Evolutionary conservation across 2,329 filamentous ascomycete species (phyloP).

Genomic region (Parastagonospora nodorum): DNA sequence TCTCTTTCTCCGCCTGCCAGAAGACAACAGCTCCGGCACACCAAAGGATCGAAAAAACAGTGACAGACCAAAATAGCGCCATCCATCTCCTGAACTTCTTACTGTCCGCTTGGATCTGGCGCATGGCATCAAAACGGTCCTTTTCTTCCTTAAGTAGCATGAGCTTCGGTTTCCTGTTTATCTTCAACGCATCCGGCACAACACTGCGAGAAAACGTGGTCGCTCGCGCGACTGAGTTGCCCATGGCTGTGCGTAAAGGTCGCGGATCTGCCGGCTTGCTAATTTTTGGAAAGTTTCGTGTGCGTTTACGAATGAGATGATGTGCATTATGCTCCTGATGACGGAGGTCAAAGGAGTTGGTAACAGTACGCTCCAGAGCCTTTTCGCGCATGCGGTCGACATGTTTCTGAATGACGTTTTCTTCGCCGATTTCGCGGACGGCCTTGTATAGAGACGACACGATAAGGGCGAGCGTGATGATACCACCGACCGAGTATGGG

Average conservation of each 20-base stretch:
- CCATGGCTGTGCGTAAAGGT: slow-evolving; percentile 26
- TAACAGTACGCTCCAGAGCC: slow-evolving; percentile 61
- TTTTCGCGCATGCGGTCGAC: slow-evolving; percentile 59
- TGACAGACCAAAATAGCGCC: slow-evolving; percentile 69
- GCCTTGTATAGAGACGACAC: slow-evolving; percentile 78
- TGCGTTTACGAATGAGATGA: slow-evolving; percentile 25
- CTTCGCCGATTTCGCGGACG: slow-evolving; percentile 62
- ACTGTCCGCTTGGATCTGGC: slow-evolving; percentile 72
- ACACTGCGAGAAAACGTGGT: slow-evolving; percentile 9
- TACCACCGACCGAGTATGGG: slow-evolving; percentile 81
- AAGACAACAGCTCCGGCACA: slow-evolving; percentile 80
- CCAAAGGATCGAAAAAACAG: slow-evolving; percentile 77
- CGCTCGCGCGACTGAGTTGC: slow-evolving; percentile 11
- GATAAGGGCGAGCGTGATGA: slow-evolving; percentile 83
- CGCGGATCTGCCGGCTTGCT: slow-evolving; percentile 31
- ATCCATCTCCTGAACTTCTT: slow-evolving; percentile 73
- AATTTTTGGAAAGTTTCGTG: slow-evolving; percentile 22
- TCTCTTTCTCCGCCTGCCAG: slow-evolving; percentile 61
- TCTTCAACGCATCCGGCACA: slow-evolving; percentile 12
- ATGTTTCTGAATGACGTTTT: slow-evolving; percentile 67
- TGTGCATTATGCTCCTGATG: slow-evolving; percentile 35
- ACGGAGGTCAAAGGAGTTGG: slow-evolving; percentile 56
- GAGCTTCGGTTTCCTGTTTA: slow-evolving; percentile 50
- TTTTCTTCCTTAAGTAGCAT: slow-evolving; percentile 64
- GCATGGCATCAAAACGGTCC: slow-evolving; percentile 79